Evolutionary conservation across 441 rosid genomes (phyloP).

Genomic region (Aleurites moluccanus): DNA sequence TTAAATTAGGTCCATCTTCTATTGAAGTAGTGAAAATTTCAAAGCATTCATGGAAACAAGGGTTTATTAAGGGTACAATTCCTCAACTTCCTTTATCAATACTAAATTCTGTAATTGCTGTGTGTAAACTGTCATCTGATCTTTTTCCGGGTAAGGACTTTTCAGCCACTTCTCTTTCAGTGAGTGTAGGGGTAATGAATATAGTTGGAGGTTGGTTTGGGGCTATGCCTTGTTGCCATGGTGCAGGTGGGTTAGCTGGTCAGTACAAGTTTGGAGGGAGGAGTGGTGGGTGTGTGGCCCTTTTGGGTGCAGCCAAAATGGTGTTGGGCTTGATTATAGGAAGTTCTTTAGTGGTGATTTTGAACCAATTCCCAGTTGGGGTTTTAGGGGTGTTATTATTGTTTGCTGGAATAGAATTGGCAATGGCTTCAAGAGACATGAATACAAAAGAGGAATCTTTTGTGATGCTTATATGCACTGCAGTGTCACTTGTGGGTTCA

Average conservation of each 20-base stretch:
- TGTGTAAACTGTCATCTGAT: slow-evolving; percentile 57
- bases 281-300: slow-evolving; percentile 67
- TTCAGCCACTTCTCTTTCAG: slow-evolving; percentile 53
- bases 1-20: slow-evolving; percentile 59
- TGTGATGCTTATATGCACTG: slow-evolving; percentile 61
- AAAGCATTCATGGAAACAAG: slow-evolving; percentile 61
- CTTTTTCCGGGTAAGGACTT: slow-evolving; percentile 68
- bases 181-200: slow-evolving; percentile 70
- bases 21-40: slow-evolving; percentile 42
- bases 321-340: slow-evolving; percentile 62
- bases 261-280: slow-evolving; percentile 90
- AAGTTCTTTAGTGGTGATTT: slow-evolving; percentile 53
- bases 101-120: slow-evolving; percentile 64
- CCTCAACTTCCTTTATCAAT: slow-evolving; percentile 71
- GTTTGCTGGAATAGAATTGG: slow-evolving; percentile 75
- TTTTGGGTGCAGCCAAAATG: slow-evolving; percentile 57
- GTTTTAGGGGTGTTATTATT: slow-evolving; percentile 56
- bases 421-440: slow-evolving; percentile 75
- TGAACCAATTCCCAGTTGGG: slow-evolving; percentile 70
- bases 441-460: slow-evolving; percentile 64
- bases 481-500: slow-evolving; percentile 62
- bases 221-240: slow-evolving; percentile 77
- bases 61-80: slow-evolving; percentile 63
- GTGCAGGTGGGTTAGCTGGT: slow-evolving; percentile 75
- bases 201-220: slow-evolving; percentile 82